Evolutionary conservation across 495 filamentous ascomycete genomes (phyloP), one percentile per base, ranked within the genome.

Genomic region (Penicillium maclennaniae): DNA sequence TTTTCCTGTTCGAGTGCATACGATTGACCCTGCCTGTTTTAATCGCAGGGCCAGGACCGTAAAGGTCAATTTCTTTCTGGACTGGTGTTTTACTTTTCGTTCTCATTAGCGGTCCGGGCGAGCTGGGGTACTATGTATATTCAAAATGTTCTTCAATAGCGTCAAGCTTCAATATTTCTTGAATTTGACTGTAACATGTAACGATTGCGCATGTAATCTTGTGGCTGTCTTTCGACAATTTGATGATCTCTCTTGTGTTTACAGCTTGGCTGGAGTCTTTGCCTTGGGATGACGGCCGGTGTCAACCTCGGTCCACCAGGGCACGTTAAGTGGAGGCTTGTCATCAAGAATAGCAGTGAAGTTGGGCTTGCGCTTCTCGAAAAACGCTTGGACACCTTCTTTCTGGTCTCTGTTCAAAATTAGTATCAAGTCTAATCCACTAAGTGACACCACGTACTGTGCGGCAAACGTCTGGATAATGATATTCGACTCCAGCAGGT

Each of bases 401-500:
- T 65, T 63, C 43, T 75, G 73, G 53, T 83, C 79, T 36, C 66
- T 73, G 31, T 20, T 1, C 16, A 60, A 14, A 45, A 49, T 53
- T 37, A 55, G 25, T 37, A 25, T 28, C 38, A 21, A 20, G n/a
- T 31, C 2, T 27, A 25, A 1, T 2, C 15, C 12, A 19, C 14
- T 6, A 27, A 28, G 6, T 12, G 41, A 21, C 31, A 41, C 6
- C 43, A 62, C 66, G 42, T 64, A 73, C 66, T 55, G 65, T 15
- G 72, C 68, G 19, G 57, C 58, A 68, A 85, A 84, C 53, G 83
- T 60, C 45, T 82, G 78, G 54, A 71, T 76, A 25, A 87, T 67
- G 31, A 84, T 55, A 52, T 70, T 73, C 42, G 75, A 79, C 65
- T 86, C 83, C 28, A 86, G 55, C 49, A 85, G 57, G 70, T 85